Base-by-base conservation (phyloP, 352 stramenopile species). In the Peronospora tabacina region DNA sequence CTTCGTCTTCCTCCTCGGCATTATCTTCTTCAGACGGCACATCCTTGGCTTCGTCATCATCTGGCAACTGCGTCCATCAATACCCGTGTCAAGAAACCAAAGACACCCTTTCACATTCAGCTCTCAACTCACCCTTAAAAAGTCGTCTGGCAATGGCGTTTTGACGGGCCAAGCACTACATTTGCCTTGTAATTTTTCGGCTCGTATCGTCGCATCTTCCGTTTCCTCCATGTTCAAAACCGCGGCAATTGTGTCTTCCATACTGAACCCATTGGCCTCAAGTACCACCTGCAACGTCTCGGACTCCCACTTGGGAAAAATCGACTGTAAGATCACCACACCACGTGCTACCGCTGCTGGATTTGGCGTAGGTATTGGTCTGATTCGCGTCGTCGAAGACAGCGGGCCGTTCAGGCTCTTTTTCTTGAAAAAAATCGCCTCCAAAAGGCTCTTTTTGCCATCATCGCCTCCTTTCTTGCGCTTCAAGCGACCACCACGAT, bases 261-360 rank as follows among this genome's bases (percentile, higher is more conserved):
- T 89, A 28, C 87, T 67, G 33, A 75, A 90, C 8, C 61, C 69
- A 49, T 89, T 85, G 10, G 69, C 68, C 37, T 90, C 82, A 15
- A 93, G 67, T 47, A 93, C 66, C 20, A 86, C 70, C 15, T 81
- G 67, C 52, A 93, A 41, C 17, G 77, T 70, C 44, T 66, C 67
- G 10, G 56, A 45, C 41, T 93, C 82, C 82, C 82, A 93, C 26
- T 74, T 81, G 2, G 79, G 82, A 61, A 93, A 93, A 40, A 93
- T 90, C 9, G 76, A 85, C 43, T 75, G 65, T 35, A 93, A 46
- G 34, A 90, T 87, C 44, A 85, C 76, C 0, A 89, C 70, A 7
- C 75, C 75, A 9, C 76, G 75, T 2, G 59, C 70, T 35, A 86
- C 66, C 1, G 77, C 70, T 19, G 68, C 70, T 8, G 68, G 49